These are phyloP conservation scores for Cyanidium caldarium DNA, from an alignment of 23 red algal species.

Conservation along the genomic window DNA sequence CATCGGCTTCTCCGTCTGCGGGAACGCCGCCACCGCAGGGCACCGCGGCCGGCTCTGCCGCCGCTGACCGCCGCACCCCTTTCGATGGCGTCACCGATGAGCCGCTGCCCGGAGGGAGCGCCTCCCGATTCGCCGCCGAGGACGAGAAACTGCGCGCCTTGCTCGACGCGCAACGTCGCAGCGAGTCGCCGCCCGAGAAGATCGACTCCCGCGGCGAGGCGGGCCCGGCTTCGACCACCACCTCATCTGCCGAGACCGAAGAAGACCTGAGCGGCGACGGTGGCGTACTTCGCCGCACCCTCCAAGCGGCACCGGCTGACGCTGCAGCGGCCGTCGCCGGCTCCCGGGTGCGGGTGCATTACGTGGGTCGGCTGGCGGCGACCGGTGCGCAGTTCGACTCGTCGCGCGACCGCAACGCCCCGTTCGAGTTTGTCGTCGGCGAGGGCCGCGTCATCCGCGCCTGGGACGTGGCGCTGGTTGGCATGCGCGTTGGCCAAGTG, in stretches of 20 bases:
- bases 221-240: neutral
- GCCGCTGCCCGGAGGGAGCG: too few species aligned
- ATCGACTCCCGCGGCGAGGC: neutral
- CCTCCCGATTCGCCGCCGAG: neutral
- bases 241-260: neutral
- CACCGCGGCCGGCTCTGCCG: too few species aligned
- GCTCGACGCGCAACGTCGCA: neutral
- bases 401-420: conserved; percentile 24
- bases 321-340: neutral
- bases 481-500: conserved; percentile 50
- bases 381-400: conserved; percentile 50
- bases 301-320: neutral
- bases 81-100: too few species aligned
- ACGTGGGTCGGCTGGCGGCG: conserved; percentile 30
- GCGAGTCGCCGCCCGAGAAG: neutral
- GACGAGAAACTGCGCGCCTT: neutral
- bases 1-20: too few species aligned
- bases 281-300: neutral
- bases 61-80: too few species aligned
- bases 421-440: conserved; percentile 61
- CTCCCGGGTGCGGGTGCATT: conserved; percentile 24
- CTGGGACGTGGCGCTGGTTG: conserved; percentile 61
- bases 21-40: too few species aligned
- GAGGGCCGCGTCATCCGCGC: conserved; percentile 73
- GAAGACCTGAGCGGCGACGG: neutral